Conservation (phyloP, 2,329 filamentous ascomycete genomes). For the Sphaceloma murrayae region DNA sequence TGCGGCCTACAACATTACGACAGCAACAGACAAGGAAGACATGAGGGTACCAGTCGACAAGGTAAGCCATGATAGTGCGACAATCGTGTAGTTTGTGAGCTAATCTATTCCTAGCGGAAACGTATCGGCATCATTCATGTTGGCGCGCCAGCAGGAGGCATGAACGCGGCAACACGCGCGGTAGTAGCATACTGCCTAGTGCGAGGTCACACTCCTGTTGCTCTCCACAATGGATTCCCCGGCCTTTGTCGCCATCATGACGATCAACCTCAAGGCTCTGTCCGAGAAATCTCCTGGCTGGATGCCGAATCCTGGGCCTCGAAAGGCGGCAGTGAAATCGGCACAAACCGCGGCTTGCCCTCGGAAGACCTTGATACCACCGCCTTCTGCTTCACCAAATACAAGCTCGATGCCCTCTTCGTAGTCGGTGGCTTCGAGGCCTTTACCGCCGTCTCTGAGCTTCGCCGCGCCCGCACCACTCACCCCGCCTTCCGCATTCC, state of each 20-base stretch:
- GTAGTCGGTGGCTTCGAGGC: conserved; percentile 88
- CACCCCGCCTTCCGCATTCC: conserved; percentile 87
- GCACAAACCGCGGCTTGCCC: conserved; percentile 89
- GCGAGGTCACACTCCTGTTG: conserved; percentile 83
- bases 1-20: conserved; percentile 82
- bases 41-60: conserved; percentile 60
- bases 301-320: conserved; percentile 94
- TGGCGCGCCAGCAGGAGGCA: conserved; percentile 89
- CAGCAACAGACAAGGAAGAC: conserved; percentile 64
- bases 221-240: conserved; percentile 94
- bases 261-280: conserved; percentile 70
- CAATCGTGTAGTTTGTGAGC: neutral
- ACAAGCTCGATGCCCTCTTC: conserved; percentile 85
- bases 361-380: conserved; percentile 76
- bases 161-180: conserved; percentile 92
- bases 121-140: conserved; percentile 93
- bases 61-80: conserved; percentile 38
- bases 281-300: conserved; percentile 81
- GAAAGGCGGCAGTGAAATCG: conserved; percentile 94
- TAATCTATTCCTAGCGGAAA: conserved; percentile 54
- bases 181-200: conserved; percentile 88
- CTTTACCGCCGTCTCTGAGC: conserved; percentile 81
- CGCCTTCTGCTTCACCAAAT: conserved; percentile 72
- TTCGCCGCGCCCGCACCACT: conserved; percentile 67
- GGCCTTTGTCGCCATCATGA: conserved; percentile 84